Conservation (phyloP, 2,329 filamentous ascomycete genomes). For the Fusarium sarcochroum region DNA sequence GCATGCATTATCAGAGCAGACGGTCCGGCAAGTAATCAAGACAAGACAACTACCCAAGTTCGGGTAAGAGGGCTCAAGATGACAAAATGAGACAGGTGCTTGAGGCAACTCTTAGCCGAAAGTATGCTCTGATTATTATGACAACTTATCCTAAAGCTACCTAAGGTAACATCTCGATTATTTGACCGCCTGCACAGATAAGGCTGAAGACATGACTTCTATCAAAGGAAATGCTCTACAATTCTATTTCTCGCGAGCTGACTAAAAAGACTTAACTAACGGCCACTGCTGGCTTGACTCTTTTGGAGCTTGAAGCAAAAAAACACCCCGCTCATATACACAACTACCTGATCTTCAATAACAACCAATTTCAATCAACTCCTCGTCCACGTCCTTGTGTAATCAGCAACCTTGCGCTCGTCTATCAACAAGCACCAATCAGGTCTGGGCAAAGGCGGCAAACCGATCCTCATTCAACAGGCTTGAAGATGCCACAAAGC, state of each 20-base stretch:
- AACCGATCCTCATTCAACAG: slow-evolving; percentile 66
- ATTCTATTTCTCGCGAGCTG: background rate
- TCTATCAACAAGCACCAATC: slow-evolving; percentile 11
- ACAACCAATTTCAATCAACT: slow-evolving; percentile 10
- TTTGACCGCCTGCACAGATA: too few species aligned
- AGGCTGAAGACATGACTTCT: background rate
- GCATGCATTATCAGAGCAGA: too few species aligned
- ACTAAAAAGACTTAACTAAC: slow-evolving; percentile 8
- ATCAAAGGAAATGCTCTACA: slow-evolving; percentile 1
- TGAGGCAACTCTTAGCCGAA: too few species aligned
- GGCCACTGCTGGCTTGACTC: background rate
- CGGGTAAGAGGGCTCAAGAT: too few species aligned
- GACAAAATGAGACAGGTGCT: too few species aligned
- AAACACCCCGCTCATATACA: slow-evolving; percentile 11
- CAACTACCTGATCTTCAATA: slow-evolving; percentile 13
- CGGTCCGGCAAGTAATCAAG: too few species aligned
- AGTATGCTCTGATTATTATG: too few species aligned
- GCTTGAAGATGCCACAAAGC: slow-evolving; percentile 72
- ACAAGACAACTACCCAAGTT: too few species aligned
- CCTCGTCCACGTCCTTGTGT: slow-evolving; percentile 3
- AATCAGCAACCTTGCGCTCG: slow-evolving; percentile 4
- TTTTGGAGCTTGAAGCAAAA: slow-evolving; percentile 25
- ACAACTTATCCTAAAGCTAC: too few species aligned
- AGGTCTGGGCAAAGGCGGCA: slow-evolving; percentile 45
- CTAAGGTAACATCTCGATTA: too few species aligned